Conservation (phyloP, 2,329 filamentous ascomycete species). For the Dactylellina sp. region DNA sequence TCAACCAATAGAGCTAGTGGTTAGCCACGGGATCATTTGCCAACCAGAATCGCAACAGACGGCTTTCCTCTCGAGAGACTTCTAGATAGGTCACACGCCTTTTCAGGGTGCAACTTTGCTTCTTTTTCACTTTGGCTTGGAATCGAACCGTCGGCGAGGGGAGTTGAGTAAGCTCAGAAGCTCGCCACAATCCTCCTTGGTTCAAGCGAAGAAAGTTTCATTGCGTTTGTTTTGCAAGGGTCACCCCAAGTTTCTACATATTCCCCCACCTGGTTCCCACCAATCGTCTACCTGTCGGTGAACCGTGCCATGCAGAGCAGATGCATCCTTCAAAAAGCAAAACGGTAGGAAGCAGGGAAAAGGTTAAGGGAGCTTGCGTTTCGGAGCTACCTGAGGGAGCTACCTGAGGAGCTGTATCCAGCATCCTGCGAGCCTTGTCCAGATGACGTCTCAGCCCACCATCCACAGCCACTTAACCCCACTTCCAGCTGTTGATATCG, state of each 20-base stretch:
- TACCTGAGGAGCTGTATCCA: conserved; percentile 19
- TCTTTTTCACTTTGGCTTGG: conserved; percentile 7
- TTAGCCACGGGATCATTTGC: conserved; percentile 38
- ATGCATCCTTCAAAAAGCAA: conserved; percentile 45
- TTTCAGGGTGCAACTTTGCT: conserved; percentile 25
- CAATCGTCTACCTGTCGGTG: conserved; percentile 38
- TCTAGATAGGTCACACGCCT: conserved; percentile 47
- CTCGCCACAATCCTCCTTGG: conserved; percentile 23
- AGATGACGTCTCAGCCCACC: conserved; percentile 55
- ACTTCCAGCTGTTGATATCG: conserved; percentile 32
- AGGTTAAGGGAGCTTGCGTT: conserved; percentile 17
- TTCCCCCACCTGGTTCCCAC: conserved; percentile 35
- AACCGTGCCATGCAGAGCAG: conserved; percentile 44
- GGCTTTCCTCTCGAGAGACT: too few species aligned
- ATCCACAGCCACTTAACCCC: conserved; percentile 36
- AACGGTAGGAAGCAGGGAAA: conserved; percentile 3
- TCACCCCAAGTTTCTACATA: conserved; percentile 23
- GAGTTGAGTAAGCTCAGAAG: conserved; percentile 19
- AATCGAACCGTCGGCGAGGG: conserved; percentile 12
- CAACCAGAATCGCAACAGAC: neutral
- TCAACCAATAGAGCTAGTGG: conserved; percentile 21
- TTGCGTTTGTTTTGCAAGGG: conserved; percentile 29
- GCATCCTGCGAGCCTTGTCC: conserved; percentile 39
- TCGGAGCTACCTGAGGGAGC: neutral
- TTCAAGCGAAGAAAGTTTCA: conserved; percentile 1